These are phyloP conservation scores for Biscutella auriculata DNA, from an alignment of 441 rosid genomes.

Conservation along the genomic window DNA sequence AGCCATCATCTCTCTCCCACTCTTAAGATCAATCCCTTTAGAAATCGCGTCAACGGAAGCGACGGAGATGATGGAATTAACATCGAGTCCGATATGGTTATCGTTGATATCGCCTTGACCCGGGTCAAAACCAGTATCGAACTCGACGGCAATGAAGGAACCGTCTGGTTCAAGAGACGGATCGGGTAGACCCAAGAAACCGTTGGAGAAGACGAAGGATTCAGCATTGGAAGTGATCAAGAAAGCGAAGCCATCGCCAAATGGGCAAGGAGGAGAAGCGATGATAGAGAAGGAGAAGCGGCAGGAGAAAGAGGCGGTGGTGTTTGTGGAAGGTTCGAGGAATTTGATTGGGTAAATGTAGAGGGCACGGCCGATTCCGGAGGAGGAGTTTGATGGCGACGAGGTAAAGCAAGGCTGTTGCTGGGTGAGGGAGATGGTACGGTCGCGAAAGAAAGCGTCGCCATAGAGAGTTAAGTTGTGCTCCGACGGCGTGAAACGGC, in stretches of 20 bases:
- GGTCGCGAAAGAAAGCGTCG: slow-evolving; percentile 40
- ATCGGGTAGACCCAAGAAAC: slow-evolving; percentile 62
- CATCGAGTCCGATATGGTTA: slow-evolving; percentile 62
- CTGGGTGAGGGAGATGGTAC: slow-evolving; percentile 56
- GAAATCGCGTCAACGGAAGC: slow-evolving; percentile 42
- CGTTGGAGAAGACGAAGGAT: slow-evolving; percentile 49
- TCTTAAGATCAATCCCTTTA: slow-evolving; percentile 46
- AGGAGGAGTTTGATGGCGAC: slow-evolving; percentile 20
- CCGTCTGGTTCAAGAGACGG: slow-evolving; percentile 29
- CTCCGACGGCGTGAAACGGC: slow-evolving; percentile 19
- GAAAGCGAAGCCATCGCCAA: slow-evolving; percentile 69
- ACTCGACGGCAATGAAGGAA: slow-evolving; percentile 69
- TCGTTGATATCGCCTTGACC: slow-evolving; percentile 45
- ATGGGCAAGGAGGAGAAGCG: slow-evolving; percentile 43
- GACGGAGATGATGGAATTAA: slow-evolving; percentile 36
- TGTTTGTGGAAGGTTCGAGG: slow-evolving; percentile 36
- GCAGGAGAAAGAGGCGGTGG: slow-evolving; percentile 52
- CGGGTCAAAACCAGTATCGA: slow-evolving; percentile 54
- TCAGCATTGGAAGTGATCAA: slow-evolving; percentile 64
- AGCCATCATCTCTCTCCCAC: slow-evolving; percentile 41
- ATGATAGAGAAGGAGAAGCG: slow-evolving; percentile 59
- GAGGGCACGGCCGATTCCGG: slow-evolving; percentile 53
- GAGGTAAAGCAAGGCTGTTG: slow-evolving; percentile 29
- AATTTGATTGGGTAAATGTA: slow-evolving; percentile 47
- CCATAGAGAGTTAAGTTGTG: slow-evolving; percentile 57